Evolutionary conservation across 257 asterid genomes (phyloP), one percentile per base, ranked within the genome.

Genomic region (Ophiorrhiza pumila): DNA sequence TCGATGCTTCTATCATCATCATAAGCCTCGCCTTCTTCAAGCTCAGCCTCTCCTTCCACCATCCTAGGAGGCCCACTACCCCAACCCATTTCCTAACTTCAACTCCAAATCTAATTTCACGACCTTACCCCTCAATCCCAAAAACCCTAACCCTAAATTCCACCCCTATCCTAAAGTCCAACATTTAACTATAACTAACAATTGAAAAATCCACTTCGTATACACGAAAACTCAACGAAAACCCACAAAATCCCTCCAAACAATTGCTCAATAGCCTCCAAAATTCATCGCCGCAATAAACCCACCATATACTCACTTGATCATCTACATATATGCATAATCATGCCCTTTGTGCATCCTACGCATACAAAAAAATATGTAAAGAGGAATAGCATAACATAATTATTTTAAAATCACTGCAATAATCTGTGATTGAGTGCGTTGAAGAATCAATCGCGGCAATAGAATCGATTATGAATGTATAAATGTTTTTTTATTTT

Each of bases 21-120:
- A 74, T 85, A 69, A 74, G 89, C 86, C 85, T 89, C 97, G 65
- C 97, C 96, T 87, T 91, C 99, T 80, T 94, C 99, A 82, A 91
- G 89, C 82, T 89, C 96, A 68, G 82, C 80, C 74, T 81, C 91
- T 10, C 60, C 60, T 69, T 80, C 84, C 77, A 73, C 80, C 90
- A 87, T 85, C 78, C 49, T 75, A n/a, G 61, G 71, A 77, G 76
- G 70, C 69, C 79, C 86, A 77, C 79, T 65, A 32, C 65, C 71
- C 80, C 83, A 85, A 69, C 82, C 73, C 80, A 79, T 73, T 71
- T 43, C 37, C 50, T 47, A 69, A 79, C 83, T 72, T 68, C n/a
- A 82, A 75, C 76, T 83, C 79, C 61, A 53, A 69, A 71, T 32
- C 20, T 42, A 74, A 65, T 29, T 56, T n/a, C 45, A 69, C 60